Conservation (phyloP, 2,329 filamentous ascomycete species). For the Cladophialophora psammophila region DNA sequence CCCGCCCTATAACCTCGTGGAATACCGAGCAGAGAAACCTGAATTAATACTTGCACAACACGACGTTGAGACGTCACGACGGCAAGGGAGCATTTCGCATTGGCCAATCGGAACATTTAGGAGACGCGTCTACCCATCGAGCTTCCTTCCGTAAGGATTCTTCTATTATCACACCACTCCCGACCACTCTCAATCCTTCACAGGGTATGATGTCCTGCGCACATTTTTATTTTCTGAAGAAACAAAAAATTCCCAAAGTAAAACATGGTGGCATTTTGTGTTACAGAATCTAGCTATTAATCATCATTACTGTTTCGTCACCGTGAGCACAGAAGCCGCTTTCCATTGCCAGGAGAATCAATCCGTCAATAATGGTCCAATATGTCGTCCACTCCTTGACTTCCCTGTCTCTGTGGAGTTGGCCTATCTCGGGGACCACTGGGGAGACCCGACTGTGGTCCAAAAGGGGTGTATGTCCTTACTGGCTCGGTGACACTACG, state of each 20-base stretch:
- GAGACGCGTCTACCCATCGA: not conserved
- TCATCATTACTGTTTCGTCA: conserved; percentile 34
- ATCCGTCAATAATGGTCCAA: conserved; percentile 38
- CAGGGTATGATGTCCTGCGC: too few species aligned
- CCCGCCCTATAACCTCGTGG: not conserved
- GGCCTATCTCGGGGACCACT: conserved; percentile 20
- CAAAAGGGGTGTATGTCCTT: conserved; percentile 30
- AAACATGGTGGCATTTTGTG: conserved; percentile 26
- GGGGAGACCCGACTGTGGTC: conserved; percentile 19
- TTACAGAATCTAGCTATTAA: conserved; percentile 33
- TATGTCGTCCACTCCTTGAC: conserved; percentile 38
- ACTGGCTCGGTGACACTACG: conserved; percentile 27
- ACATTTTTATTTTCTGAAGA: not conserved
- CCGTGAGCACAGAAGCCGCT: conserved; percentile 18
- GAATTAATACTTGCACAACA: not conserved
- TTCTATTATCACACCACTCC: conserved; percentile 17
- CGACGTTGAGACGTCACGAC: not conserved
- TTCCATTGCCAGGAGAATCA: conserved; percentile 1
- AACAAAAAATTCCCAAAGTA: not conserved
- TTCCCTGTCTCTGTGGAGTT: conserved; percentile 31
- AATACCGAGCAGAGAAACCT: not conserved
- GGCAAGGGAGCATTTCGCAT: not conserved
- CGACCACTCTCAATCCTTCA: too few species aligned
- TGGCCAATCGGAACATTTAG: conserved; percentile 13
- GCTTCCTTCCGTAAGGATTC: not conserved